A percentile compares a stretch with the other conserved stretches of the same genome.
Evolutionary conservation across 176 grass and related monocot genomes (phyloP).

Genomic region (Carex parvula): DNA sequence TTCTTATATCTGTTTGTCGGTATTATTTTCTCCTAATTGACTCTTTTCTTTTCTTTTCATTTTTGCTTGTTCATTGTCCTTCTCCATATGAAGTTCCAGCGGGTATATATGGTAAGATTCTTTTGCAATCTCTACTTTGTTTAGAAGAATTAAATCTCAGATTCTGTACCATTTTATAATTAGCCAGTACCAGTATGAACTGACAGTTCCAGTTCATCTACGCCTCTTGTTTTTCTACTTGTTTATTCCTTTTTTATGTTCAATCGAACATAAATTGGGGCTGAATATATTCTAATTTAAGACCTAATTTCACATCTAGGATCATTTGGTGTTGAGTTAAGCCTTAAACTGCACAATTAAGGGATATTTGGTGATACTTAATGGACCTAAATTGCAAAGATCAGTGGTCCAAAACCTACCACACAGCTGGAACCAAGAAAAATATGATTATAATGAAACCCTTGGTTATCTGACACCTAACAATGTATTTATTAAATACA

Average conservation of each 20-base stretch:
- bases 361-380: not conserved
- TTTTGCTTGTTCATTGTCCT: constrained; percentile 42
- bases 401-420: not conserved
- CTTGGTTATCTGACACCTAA: not conserved
- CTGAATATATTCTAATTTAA: not conserved
- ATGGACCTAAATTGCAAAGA: not conserved
- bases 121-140: constrained; percentile 7
- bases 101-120: constrained; percentile 91
- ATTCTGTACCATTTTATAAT: not conserved
- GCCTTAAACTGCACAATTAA: not conserved
- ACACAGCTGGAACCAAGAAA: not conserved
- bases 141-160: not conserved
- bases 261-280: not conserved
- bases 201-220: not conserved
- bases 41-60: constrained; percentile 30
- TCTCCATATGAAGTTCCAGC: constrained; percentile 60
- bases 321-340: not conserved
- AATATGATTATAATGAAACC: not conserved
- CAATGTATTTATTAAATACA: not conserved
- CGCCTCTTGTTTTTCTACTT: not conserved
- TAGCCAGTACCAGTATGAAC: not conserved
- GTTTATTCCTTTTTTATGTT: not conserved
- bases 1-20: not conserved
- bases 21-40: not conserved
- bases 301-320: not conserved